These are phyloP conservation scores for Botrytis byssoidea DNA, from an alignment of 2,329 filamentous ascomycete genomes.

Conservation along the genomic window DNA sequence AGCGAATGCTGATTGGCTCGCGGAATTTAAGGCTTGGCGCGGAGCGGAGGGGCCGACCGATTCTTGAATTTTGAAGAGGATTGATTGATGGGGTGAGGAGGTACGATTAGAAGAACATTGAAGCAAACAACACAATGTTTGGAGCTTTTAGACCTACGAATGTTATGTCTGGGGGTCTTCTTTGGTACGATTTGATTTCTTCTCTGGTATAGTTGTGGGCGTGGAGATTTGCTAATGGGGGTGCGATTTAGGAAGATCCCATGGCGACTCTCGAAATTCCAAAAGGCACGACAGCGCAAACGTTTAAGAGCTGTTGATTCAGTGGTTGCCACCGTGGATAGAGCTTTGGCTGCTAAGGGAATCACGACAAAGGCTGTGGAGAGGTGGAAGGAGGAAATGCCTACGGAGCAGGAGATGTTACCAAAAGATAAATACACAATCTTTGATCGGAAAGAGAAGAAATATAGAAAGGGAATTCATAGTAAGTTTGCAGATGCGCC, in stretches of 20 bases:
- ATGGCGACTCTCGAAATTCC: constrained; percentile 88
- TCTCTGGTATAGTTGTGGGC: not conserved
- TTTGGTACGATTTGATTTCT: constrained; percentile 59
- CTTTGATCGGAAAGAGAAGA: constrained; percentile 94
- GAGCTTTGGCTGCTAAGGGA: constrained; percentile 71
- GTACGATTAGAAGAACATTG: constrained; percentile 20
- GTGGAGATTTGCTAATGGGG: constrained; percentile 24
- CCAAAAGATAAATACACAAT: constrained; percentile 97
- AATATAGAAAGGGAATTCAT: constrained; percentile 94
- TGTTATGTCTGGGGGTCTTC: constrained; percentile 72
- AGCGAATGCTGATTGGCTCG: constrained; percentile 32
- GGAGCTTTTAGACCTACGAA: constrained; percentile 78
- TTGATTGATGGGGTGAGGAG: not conserved
- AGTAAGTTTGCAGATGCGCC: constrained; percentile 57
- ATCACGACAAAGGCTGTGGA: constrained; percentile 74
- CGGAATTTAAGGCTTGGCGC: constrained; percentile 30
- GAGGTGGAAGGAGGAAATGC: constrained; percentile 95
- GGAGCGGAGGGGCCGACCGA: constrained; percentile 24
- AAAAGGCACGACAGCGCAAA: constrained; percentile 83
- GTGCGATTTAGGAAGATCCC: constrained; percentile 73
- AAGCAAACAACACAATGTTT: constrained; percentile 63
- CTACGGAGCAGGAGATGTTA: constrained; percentile 91
- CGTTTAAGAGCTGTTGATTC: constrained; percentile 82
- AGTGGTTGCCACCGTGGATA: constrained; percentile 80
- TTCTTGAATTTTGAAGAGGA: constrained; percentile 27